Evolutionary conservation across 2,329 filamentous ascomycete species (phyloP), one percentile per base, ranked within the genome.

Genomic region (Aspergillus hiratsukae): DNA sequence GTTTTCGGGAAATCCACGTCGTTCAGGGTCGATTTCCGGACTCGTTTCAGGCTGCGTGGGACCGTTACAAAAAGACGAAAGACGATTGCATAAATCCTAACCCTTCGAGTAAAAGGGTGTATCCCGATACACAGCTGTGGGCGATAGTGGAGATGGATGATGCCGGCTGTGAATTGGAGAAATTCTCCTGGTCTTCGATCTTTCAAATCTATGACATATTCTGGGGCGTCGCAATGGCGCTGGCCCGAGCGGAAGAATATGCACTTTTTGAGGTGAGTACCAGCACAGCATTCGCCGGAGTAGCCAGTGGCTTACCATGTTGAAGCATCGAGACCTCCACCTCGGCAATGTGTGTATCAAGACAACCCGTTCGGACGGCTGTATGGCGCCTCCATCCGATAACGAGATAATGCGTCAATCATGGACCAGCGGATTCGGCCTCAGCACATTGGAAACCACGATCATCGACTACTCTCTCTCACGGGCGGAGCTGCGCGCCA

Each of bases 391-490:
- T 29, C 67, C 71, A 4, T 64, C 69, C 3, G 66, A 72, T 37
- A 54, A 70, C 17, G 66, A 71, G 2, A 59, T 72, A 41, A 64
- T 64, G 19, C 60, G 65, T 21, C 63, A 69, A 11, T 58, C 66
- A n/a, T 70, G 69, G 19, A 66, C 69, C 1, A 71, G 78, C 56
- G 73, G 73, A 21, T 72, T 86, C 25, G 78, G 79, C 2, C 77
- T 83, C 55, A 83, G 82, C 14, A 75, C 76, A 1, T 70, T 87
- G 3, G 81, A 85, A 61, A 83, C 83, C 1, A 87, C 85, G 0
- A 79, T 88, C 25, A 88, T 88, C 61, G 85, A 88, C 68, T 88
- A 87, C 69, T 87, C 85, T 1, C 78, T 87, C 37, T 87, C 84
- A 1, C 81, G 85, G n/a, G 83, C 83, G 1, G 76, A 80, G 25